Evolutionary conservation across 306 rosid species (phyloP).

Genomic region (Clitoria ternatea): DNA sequence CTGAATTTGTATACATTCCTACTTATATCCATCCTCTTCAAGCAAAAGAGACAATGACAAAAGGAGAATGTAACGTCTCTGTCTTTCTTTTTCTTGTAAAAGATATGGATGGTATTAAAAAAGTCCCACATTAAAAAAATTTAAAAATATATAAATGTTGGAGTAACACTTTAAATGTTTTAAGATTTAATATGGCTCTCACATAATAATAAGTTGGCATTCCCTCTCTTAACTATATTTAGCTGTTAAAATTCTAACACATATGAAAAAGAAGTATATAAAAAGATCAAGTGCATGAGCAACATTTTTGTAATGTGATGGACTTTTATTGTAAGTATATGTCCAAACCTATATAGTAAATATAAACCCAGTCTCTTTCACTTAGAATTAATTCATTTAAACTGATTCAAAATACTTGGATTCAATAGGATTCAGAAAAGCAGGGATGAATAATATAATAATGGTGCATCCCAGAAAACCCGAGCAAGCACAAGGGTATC

Average conservation of each 20-base stretch:
- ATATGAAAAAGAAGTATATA: neutral
- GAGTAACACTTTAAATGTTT: no score
- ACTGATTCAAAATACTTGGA: neutral
- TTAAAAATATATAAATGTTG: no score
- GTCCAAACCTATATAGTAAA: no score
- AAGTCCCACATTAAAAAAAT: no score
- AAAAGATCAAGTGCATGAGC: neutral
- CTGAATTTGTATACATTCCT: neutral
- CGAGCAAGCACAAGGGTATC: constrained; percentile 24
- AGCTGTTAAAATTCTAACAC: no score
- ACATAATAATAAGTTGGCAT: no score
- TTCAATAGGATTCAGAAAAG: constrained; percentile 19
- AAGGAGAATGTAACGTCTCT: neutral
- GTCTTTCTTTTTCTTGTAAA: neutral
- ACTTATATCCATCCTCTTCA: neutral
- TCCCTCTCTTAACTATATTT: no score
- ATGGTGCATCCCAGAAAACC: constrained; percentile 28
- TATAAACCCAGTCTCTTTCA: no score
- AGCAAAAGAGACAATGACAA: neutral
- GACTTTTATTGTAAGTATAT: neutral
- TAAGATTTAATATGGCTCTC: no score
- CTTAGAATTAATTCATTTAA: neutral
- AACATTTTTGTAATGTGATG: neutral
- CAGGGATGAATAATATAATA: constrained; percentile 11
- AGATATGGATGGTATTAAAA: no score